These are phyloP conservation scores for Golubevia sp. DNA, from an alignment of 1,284 basidiomycete genomes.

Conservation along the genomic window DNA sequence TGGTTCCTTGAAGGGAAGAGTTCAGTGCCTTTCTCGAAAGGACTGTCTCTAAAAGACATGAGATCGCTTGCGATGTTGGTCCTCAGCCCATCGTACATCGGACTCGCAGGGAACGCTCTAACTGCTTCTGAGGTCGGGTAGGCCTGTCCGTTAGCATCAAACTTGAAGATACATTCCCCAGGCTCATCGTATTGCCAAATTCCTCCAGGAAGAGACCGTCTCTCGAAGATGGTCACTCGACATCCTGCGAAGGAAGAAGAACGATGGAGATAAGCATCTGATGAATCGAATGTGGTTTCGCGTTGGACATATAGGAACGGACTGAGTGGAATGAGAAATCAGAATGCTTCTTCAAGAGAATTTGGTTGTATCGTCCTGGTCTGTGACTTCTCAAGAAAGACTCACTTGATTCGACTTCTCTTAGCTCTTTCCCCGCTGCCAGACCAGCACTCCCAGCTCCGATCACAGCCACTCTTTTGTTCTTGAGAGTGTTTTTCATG, in stretches of 20 bases:
- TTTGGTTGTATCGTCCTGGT: no score
- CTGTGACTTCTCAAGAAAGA: slow-evolving; percentile 30
- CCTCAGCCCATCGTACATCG: slow-evolving; percentile 54
- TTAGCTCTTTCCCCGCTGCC: slow-evolving; percentile 61
- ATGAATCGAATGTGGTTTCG: slow-evolving; percentile 12
- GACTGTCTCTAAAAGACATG: slow-evolving; percentile 58
- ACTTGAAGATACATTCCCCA: slow-evolving; percentile 45
- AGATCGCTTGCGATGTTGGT: slow-evolving; percentile 57
- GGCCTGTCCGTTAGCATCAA: slow-evolving; percentile 19
- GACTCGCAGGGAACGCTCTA: slow-evolving; percentile 17
- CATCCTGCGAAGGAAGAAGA: no score
- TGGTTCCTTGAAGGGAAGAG: slow-evolving; percentile 27
- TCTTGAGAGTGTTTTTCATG: no score
- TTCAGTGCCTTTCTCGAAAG: slow-evolving; percentile 21
- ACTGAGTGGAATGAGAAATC: slow-evolving; percentile 3
- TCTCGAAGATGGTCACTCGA: slow-evolving; percentile 28
- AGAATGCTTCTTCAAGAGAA: slow-evolving; percentile 12
- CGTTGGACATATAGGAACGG: slow-evolving; percentile 20
- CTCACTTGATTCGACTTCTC: slow-evolving; percentile 25
- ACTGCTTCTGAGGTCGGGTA: slow-evolving; percentile 9
- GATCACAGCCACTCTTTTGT: slow-evolving; percentile 61
- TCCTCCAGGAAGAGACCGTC: slow-evolving; percentile 19
- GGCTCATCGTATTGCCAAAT: slow-evolving; percentile 45
- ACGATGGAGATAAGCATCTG: neutral
- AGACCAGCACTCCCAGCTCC: slow-evolving; percentile 64